Evolutionary conservation across 2,329 filamentous ascomycete species (phyloP).

Genomic region (Orbilia javanica): DNA sequence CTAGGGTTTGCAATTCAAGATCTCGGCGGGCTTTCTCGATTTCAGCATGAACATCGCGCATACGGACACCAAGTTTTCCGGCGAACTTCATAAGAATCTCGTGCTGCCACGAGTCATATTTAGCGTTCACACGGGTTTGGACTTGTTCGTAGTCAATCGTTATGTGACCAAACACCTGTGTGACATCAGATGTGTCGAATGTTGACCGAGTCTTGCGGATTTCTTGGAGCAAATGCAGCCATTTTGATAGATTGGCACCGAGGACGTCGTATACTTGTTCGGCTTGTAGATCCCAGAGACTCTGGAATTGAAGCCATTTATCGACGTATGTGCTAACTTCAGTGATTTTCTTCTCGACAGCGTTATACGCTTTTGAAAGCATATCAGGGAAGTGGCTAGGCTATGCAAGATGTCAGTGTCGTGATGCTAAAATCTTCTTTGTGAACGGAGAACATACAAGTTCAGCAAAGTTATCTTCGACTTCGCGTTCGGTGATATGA

Average conservation of each 20-base stretch:
- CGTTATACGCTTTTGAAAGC: slow-evolving; percentile 82
- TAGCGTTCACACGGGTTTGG: slow-evolving; percentile 97
- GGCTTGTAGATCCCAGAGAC: slow-evolving; percentile 95
- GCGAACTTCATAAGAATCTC: slow-evolving; percentile 96
- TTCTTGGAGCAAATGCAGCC: slow-evolving; percentile 96
- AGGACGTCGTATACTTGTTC: slow-evolving; percentile 94
- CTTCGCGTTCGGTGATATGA: slow-evolving; percentile 74
- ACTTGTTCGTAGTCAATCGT: slow-evolving; percentile 98
- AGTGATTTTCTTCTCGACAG: slow-evolving; percentile 83
- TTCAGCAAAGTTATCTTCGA: slow-evolving; percentile 81
- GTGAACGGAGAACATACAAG: slow-evolving; percentile 66
- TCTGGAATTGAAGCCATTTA: slow-evolving; percentile 99
- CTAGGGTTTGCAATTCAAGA: slow-evolving; percentile 89
- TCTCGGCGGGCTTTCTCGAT: slow-evolving; percentile 91
- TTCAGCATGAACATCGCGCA: slow-evolving; percentile 91
- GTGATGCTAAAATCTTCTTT: not conserved
- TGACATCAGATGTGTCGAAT: slow-evolving; percentile 96
- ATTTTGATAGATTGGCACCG: slow-evolving; percentile 89
- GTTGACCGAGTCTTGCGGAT: slow-evolving; percentile 95
- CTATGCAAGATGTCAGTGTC: slow-evolving; percentile 37
- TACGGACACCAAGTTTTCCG: slow-evolving; percentile 84
- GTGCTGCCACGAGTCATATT: slow-evolving; percentile 99
- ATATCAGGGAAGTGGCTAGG: slow-evolving; percentile 84
- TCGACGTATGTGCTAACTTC: slow-evolving; percentile 89
- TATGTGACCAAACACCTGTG: slow-evolving; percentile 90